These are phyloP conservation scores for Lenwebbia sp. DNA, from an alignment of 345 rosid genomes.

Conservation along the genomic window DNA sequence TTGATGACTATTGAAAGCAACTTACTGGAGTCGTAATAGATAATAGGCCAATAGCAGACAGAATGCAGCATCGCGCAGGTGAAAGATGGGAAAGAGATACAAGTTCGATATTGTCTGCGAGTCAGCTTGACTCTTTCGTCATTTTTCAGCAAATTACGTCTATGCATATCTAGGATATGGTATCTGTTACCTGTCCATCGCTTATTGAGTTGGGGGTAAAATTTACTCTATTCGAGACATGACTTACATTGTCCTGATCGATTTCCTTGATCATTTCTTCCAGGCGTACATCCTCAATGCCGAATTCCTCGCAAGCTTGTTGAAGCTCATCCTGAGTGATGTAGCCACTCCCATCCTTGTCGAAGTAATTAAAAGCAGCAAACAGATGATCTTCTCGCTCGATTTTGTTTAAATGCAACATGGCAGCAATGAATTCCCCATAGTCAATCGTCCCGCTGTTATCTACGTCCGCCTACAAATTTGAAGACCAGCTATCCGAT, in stretches of 20 bases:
- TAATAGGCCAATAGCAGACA: not conserved
- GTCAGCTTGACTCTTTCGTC: not conserved
- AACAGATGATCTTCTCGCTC: constrained; percentile 30
- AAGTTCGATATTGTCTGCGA: not conserved
- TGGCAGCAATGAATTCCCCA: constrained; percentile 37
- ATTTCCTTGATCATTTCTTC: constrained; percentile 30
- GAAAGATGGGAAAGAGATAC: not conserved
- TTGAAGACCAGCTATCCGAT: not conserved
- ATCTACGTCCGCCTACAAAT: constrained; percentile 32
- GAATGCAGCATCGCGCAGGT: not conserved
- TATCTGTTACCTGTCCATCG: not conserved
- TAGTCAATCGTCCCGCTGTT: constrained; percentile 33
- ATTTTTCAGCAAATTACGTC: not conserved
- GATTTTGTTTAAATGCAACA: constrained; percentile 33
- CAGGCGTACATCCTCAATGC: constrained; percentile 21
- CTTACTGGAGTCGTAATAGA: not conserved
- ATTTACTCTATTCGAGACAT: not conserved
- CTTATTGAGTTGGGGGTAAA: not conserved
- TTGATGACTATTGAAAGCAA: not conserved
- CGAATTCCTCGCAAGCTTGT: constrained; percentile 30
- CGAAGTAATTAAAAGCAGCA: constrained; percentile 35
- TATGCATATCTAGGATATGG: not conserved
- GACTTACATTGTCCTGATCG: constrained; percentile 30
- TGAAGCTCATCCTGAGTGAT: constrained; percentile 38
- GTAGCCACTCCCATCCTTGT: constrained; percentile 37